Base-by-base conservation (phyloP, 192 early-diverging fungal species). In the Linderina pennispora region DNA sequence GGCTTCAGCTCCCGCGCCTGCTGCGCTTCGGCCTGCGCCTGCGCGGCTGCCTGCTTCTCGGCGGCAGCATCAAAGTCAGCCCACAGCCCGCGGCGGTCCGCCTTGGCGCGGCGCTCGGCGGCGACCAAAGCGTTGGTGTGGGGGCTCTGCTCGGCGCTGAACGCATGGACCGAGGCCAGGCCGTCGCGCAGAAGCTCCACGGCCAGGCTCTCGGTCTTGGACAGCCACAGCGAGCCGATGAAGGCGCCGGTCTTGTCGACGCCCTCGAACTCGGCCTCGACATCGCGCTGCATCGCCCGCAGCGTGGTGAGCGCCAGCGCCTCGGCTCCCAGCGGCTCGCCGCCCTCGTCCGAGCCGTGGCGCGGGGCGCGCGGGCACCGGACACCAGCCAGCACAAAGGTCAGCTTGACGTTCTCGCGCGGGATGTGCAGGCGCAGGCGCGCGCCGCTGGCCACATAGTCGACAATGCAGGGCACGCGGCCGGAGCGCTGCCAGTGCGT, bases 231-330 rank as follows among this genome's bases (percentile, higher is more conserved):
- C n/a, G 82, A 68, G 11, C 94, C 94, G 48, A 97, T 88, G 45
- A 97, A 99, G 1, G 83, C 87, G 23, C 96, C 94, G 24, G 80
- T 80, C 74, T 94, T 93, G 62, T 99, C 96, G 14, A 84, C 62
- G 11, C 79, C 77, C 54, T 97, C 96, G 22, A 97, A 71, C 43
- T 86, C 83, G 35, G 94, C 74, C 53, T 99, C 90, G 8, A 92
- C 89, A 58, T 99, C 91, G 42, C 92, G 88, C 74, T 99, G 96
- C 50, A 96, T 77, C 50, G 71, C 67, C 23, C 62, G 58, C 25
- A 73, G 72, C 26, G 59, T 71, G 3, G 84, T 75, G 62, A 83
- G 84, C 5, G 77, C 80, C 22, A 88, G 58, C 1, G 91, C 89
- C 64, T 95, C 96, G 9, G 62, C 74, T 25, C 87, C 96, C 60